Conservation (phyloP, 1,139 yeast species). For the Magnusiomyces sp. region DNA sequence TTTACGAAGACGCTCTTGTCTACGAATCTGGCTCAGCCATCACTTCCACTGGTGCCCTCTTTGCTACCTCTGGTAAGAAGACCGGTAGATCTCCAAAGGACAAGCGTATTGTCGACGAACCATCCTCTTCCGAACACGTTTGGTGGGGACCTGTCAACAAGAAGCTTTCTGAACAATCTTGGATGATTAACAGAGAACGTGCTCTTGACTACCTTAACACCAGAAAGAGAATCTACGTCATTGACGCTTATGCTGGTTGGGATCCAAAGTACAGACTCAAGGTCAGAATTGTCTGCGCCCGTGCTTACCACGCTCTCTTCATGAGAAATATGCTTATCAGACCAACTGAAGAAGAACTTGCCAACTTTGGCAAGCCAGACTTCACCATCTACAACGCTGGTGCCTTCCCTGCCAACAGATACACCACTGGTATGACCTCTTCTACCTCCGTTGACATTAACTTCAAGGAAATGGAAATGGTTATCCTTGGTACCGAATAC, state of each 20-base stretch:
- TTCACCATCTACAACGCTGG: constrained; percentile 98
- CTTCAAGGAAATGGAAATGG: constrained; percentile 98
- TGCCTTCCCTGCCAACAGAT: constrained; percentile 95
- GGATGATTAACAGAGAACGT: constrained; percentile 94
- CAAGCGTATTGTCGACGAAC: constrained; percentile 95
- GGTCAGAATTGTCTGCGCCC: constrained; percentile 94
- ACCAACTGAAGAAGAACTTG: constrained; percentile 85
- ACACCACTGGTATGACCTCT: constrained; percentile 97
- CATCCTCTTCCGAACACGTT: constrained; percentile 67
- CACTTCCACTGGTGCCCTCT: constrained; percentile 87
- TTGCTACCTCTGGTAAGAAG: constrained; percentile 92
- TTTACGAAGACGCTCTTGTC: constrained; percentile 88
- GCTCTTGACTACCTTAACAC: constrained; percentile 96
- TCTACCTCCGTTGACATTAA: constrained; percentile 92
- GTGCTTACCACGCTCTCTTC: constrained; percentile 97
- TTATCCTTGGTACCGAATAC: constrained; percentile 94
- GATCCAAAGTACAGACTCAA: constrained; percentile 96
- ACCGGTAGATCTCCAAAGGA: constrained; percentile 99
- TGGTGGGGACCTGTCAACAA: constrained; percentile 99
- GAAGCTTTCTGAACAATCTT: constrained; percentile 87
- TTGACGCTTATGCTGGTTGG: constrained; percentile 98
- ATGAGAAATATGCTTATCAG: constrained; percentile 98
- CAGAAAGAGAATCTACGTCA: constrained; percentile 86
- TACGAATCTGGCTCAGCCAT: constrained; percentile 84
- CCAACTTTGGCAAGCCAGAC: constrained; percentile 92